Evolutionary conservation across 1,284 basidiomycete species (phyloP).

Genomic region (Ceratobasidium sp.): DNA sequence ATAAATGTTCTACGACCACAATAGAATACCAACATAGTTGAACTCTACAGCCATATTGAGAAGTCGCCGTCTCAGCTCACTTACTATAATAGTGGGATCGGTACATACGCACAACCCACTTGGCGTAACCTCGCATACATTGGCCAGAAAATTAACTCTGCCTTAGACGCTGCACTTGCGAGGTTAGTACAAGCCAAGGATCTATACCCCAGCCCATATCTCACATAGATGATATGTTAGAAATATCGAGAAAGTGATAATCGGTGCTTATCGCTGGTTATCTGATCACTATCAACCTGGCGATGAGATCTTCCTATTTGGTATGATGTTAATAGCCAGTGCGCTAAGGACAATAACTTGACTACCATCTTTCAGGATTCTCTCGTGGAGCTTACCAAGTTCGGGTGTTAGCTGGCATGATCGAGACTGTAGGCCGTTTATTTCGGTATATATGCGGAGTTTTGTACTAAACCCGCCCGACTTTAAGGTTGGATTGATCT

Average conservation of each 20-base stretch:
- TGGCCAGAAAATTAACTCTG: conserved; percentile 10
- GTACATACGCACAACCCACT: conserved; percentile 42
- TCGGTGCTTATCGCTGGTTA: conserved; percentile 47
- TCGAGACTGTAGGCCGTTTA: conserved; percentile 55
- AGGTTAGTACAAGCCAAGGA: conserved; percentile 2
- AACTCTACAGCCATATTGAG: conserved; percentile 15
- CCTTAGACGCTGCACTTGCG: conserved; percentile 42
- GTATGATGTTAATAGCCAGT: conserved; percentile 8
- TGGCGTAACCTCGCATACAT: conserved; percentile 1
- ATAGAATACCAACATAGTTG: conserved; percentile 22
- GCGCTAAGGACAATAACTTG: neutral
- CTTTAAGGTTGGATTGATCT: conserved; percentile 56
- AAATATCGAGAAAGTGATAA: conserved; percentile 44
- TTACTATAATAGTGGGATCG: conserved; percentile 47
- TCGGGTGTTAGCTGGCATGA: conserved; percentile 62
- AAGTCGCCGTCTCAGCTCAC: conserved; percentile 22
- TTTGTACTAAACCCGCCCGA: neutral
- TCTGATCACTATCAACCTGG: conserved; percentile 38
- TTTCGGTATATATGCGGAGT: no score
- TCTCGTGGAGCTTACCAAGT: conserved; percentile 65
- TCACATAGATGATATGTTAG: conserved; percentile 4
- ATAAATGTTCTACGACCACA: no score
- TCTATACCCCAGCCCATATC: neutral
- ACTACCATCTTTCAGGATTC: conserved; percentile 57
- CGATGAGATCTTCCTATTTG: conserved; percentile 47